Conservation (phyloP, 495 filamentous ascomycete species). For the Aspergillus baeticus region DNA sequence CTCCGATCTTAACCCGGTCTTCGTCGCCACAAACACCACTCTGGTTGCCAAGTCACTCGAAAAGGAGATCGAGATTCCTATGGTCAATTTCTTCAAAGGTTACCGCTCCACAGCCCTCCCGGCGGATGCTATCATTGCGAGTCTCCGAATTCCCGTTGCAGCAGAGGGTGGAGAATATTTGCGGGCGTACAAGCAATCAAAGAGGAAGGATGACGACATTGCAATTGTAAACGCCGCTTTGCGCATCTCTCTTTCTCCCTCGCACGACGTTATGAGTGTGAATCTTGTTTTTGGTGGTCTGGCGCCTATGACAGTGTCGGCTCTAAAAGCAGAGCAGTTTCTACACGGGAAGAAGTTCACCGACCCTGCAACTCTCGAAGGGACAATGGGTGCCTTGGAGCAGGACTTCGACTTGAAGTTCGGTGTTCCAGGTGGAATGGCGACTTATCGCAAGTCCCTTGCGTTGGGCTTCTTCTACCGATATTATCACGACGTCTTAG, state of each 20-base stretch:
- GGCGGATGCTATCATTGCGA: conserved; percentile 78
- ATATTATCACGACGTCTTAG: conserved; percentile 75
- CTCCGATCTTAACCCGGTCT: conserved; percentile 92
- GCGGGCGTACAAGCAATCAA: conserved; percentile 88
- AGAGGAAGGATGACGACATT: conserved; percentile 96
- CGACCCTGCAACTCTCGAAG: conserved; percentile 78
- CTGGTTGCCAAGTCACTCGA: conserved; percentile 73
- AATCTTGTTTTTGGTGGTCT: conserved; percentile 89
- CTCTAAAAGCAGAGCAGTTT: conserved; percentile 69
- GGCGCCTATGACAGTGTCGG: conserved; percentile 82
- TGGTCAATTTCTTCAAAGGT: conserved; percentile 89
- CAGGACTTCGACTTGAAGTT: conserved; percentile 84
- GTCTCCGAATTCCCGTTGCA: conserved; percentile 74
- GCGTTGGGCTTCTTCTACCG: conserved; percentile 87
- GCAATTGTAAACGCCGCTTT: conserved; percentile 89
- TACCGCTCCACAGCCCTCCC: conserved; percentile 85
- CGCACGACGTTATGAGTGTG: conserved; percentile 63
- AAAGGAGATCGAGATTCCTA: conserved; percentile 76
- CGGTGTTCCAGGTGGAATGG: conserved; percentile 92
- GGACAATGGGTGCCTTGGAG: conserved; percentile 80
- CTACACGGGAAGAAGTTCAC: conserved; percentile 77
- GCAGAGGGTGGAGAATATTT: conserved; percentile 60
- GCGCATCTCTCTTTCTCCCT: conserved; percentile 64
- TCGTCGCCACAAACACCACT: conserved; percentile 81
- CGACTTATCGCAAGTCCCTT: conserved; percentile 87